Evolutionary conservation across 225 moss, liverwort and hornwort species (phyloP), one percentile per base, ranked within the genome.

Genomic region (Antitrichia curtipendula): DNA sequence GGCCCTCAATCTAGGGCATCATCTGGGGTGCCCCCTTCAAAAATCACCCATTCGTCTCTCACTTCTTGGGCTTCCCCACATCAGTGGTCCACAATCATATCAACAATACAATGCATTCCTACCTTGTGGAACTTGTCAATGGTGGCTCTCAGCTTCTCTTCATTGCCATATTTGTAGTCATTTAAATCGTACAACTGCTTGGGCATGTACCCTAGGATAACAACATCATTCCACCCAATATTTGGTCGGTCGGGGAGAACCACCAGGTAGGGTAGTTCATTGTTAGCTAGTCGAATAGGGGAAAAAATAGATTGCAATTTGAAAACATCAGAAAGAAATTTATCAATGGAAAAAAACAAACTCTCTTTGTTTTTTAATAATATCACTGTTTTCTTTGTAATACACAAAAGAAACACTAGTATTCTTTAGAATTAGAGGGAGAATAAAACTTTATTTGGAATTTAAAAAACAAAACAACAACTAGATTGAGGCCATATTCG

Each of bases 1-100:
- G 95, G 93, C 60, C 96, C 96, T 96, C 97, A 98, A 75, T 96
- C 96, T 12, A 97, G 86, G 63, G 91, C 95, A 13, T 97, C 96
- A 80, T 97, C 95, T 2, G 94, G 86, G 2, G 97, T 96, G 36
- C 96, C 96, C 2, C 97, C 97, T 84, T 98, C 96, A 50, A 96
- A 98, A 50, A 96, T 93, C 62, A 93, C 93, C 96, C 96, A 98
- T 19, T 96, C 92, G 0, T 96, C 97, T 43, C 94, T 72, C 34
- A 82, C 90, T 41, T 96, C 97, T 45, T 98, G 95, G 10, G 60
- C 69, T 23, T 94, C 91, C 50, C 92, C 94, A 10, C 90, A 90
- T 16, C 91, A 50, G 73, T 92, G 92, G 88, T 98, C 96, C 80
- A 98, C 94, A 5, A 98, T 91, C 29, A 98, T 93, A 36, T 98